A percentile compares a stretch with the other conserved stretches of the same genome.
phyloP scores from a whole-genome alignment of 1,284 basidiomycete genomes.

The Porodaedalea pini region DNA sequence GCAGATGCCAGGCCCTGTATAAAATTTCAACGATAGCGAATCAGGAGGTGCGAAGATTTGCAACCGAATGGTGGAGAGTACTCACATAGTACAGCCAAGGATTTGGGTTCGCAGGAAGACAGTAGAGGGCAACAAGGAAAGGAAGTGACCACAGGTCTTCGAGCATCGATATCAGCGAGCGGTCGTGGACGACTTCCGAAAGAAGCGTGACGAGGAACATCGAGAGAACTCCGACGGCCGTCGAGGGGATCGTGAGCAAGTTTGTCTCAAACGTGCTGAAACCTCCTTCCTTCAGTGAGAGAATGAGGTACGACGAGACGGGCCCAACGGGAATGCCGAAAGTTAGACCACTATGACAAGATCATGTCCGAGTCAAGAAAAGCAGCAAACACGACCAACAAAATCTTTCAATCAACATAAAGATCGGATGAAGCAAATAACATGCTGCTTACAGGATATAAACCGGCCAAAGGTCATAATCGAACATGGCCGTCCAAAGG shows the following conservation, averaged over 20 bases:
- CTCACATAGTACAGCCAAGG: slow-evolving; percentile 46
- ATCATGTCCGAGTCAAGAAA: background rate
- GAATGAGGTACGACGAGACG: slow-evolving; percentile 57
- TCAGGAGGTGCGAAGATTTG: background rate
- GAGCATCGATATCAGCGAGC: slow-evolving; percentile 44
- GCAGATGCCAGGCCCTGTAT: slow-evolving; percentile 29
- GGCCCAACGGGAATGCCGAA: slow-evolving; percentile 49
- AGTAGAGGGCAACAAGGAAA: slow-evolving; percentile 47
- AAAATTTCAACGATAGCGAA: background rate
- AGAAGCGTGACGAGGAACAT: slow-evolving; percentile 43
- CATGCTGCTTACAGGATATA: slow-evolving; percentile 45
- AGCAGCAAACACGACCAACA: background rate
- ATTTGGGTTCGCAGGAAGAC: slow-evolving; percentile 41
- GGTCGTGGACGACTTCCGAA: slow-evolving; percentile 45
- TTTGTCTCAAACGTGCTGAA: slow-evolving; percentile 62
- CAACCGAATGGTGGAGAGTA: slow-evolving; percentile 1
- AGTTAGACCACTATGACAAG: slow-evolving; percentile 37
- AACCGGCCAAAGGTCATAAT: slow-evolving; percentile 70
- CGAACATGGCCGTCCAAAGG: slow-evolving; percentile 53
- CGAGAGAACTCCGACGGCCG: slow-evolving; percentile 39
- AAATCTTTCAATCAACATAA: too few species aligned
- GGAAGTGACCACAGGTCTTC: slow-evolving; percentile 52
- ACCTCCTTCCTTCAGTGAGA: slow-evolving; percentile 56
- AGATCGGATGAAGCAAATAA: too few species aligned
- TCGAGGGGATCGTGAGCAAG: slow-evolving; percentile 56